Evolutionary conservation across 2,329 filamentous ascomycete genomes (phyloP), one percentile per base, ranked within the genome.

Genomic region (Aspergillus fumigatiaffinis): DNA sequence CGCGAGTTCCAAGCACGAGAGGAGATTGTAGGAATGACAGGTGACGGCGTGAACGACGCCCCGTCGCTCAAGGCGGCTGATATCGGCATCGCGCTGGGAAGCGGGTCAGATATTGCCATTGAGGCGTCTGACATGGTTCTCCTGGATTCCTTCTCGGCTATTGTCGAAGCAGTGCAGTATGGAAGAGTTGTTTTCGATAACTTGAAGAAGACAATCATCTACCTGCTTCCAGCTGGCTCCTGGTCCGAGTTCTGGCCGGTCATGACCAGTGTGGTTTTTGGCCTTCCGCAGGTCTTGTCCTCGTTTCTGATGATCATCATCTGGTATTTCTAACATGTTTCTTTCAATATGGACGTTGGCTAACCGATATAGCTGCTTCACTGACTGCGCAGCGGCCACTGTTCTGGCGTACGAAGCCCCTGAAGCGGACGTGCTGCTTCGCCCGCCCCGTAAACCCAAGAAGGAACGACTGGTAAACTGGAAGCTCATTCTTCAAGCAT

Each of bases 211-310:
- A 87, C 84, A 0, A 84, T 90, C 59, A 83, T 85, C n/a, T 91
- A 91, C 66, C 78, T 91, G 2, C 79, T 91, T 0, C 88, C 88
- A 0, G 89, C 89, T 0, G 88, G 89, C 2, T 84, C 79, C n/a
- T 91, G 90, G 70, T 84, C 83, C 53, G 89, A 92, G 69, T 88
- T 92, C 72, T 84, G 86, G 88, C 88, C 89, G 0, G 85, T 92
- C 47, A 82, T 91, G 72, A 88, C 86, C 1, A 90, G 87, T 56
- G 85, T 91, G 21, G 70, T 85, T 1, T 89, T 91, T 60, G 88
- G 88, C 21, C 77, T 91, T 2, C 88, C 89, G 0, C 88, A 91
- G 68, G 86, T 90, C 50, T 77, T 91, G 14, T 88, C 84, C 2
- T 87, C 84, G 1, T 91, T 91, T 67, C 79, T 91, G 50, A 91